Conservation (phyloP, 2,329 filamentous ascomycete species). For the Xylaria sp. region DNA sequence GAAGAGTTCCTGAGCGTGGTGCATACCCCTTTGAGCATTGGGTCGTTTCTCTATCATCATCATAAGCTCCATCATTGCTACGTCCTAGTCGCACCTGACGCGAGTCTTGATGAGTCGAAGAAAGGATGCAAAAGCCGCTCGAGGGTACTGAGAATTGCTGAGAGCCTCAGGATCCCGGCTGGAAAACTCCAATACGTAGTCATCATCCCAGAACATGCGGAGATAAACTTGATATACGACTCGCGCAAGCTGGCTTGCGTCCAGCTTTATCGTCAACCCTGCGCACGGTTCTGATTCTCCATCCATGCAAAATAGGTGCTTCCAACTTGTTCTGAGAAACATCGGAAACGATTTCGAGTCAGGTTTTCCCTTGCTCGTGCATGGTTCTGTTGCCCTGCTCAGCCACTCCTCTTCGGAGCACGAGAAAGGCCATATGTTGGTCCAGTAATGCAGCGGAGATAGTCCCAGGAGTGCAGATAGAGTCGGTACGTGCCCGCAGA, state of each 20-base stretch:
- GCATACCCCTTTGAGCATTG: conserved; percentile 31
- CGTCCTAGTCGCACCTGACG: conserved; percentile 39
- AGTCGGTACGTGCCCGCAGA: conserved; percentile 50
- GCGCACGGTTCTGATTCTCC: not conserved
- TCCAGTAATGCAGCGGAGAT: conserved; percentile 51
- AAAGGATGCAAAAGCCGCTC: conserved; percentile 15
- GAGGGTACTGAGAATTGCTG: conserved; percentile 2
- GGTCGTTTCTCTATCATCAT: conserved; percentile 36
- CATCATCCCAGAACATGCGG: conserved; percentile 19
- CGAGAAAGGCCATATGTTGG: conserved; percentile 10
- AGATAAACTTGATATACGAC: conserved; percentile 11
- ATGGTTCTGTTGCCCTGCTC: too few species aligned
- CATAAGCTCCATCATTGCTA: conserved; percentile 33
- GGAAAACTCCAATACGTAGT: not conserved
- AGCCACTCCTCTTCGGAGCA: conserved; percentile 7
- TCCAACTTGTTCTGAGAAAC: conserved; percentile 18
- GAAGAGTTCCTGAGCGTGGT: conserved; percentile 40
- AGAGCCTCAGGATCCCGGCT: not conserved
- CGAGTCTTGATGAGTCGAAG: conserved; percentile 19
- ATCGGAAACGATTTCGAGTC: not conserved
- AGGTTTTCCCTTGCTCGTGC: conserved; percentile 43
- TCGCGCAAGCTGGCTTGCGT: conserved; percentile 7
- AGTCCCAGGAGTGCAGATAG: conserved; percentile 55
- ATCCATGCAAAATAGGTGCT: conserved; percentile 4
- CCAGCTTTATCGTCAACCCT: conserved; percentile 8